phyloP scores from a whole-genome alignment of 2,329 filamentous ascomycete genomes.

The Chaetomiaceae sp. region DNA sequence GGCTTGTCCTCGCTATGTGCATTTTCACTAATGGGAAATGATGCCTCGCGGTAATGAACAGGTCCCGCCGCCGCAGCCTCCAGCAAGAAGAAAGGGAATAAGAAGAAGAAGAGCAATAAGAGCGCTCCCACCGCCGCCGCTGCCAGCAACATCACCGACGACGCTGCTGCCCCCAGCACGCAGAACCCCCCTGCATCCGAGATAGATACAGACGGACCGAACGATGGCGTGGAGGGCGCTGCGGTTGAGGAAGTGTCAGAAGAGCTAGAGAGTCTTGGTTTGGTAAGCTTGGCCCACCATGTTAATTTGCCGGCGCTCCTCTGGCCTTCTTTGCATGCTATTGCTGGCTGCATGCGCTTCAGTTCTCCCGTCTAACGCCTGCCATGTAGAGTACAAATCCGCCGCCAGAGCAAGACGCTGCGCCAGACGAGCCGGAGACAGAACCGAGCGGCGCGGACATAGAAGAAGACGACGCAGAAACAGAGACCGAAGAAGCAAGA shows the following conservation, averaged over 20 bases:
- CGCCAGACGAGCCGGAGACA: constrained; percentile 4
- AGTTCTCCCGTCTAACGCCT: background rate
- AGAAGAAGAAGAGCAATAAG: constrained; percentile 52
- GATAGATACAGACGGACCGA: constrained; percentile 6
- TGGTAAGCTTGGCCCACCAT: constrained; percentile 26
- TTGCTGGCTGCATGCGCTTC: background rate
- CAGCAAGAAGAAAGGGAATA: constrained; percentile 57
- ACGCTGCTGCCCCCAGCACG: constrained; percentile 18
- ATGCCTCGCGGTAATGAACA: constrained; percentile 18
- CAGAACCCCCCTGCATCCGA: constrained; percentile 17
- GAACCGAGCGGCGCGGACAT: constrained; percentile 3
- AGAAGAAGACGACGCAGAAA: constrained; percentile 10
- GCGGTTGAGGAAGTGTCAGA: constrained; percentile 41
- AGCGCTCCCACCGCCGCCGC: too few species aligned
- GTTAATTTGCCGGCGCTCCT: background rate
- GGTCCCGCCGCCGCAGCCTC: constrained; percentile 13
- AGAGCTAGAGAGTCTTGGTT: constrained; percentile 38
- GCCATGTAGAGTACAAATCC: constrained; percentile 3
- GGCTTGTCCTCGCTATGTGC: constrained; percentile 16
- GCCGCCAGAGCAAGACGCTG: constrained; percentile 6
- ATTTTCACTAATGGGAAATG: constrained; percentile 25
- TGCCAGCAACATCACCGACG: constrained; percentile 50
- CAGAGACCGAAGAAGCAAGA: too few species aligned
- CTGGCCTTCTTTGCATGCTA: background rate
- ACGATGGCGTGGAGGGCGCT: constrained; percentile 26